Base-by-base conservation (phyloP, 768 basidiomycete genomes). In the Amanita inopinata region DNA sequence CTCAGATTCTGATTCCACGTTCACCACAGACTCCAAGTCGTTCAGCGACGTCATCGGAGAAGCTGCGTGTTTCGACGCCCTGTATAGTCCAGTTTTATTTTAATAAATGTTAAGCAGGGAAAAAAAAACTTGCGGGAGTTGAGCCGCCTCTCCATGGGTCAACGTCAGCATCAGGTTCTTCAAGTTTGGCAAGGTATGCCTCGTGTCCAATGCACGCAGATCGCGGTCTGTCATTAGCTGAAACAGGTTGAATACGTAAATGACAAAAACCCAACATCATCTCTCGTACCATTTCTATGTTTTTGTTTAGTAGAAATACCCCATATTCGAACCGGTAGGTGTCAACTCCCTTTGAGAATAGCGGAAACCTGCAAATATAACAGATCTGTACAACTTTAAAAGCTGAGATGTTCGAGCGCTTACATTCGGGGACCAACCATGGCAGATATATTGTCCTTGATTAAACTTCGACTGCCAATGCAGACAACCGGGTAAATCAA, bases 261-360 rank as follows among this genome's bases (percentile, higher is more conserved):
- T 32, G 53, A 34, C 38, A 23, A 14, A 14, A 31, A 15, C 28
- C 23, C 11, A n/a, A n/a, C 31, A 36, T 20, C 23, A 31, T 38
- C 18, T 49, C 4, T 47, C 72, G 47, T 50, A 93, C 92, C 75
- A 92, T 70, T 65, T 99, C 94, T 50, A 99, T 92, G 61, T 99
- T 73, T 62, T 98, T 99, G 66, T 99, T 99, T 23, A 98, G 69
- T 31, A 99, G 63, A 60, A 92, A 98, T 3, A 98, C 94, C 3
- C 82, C 96, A 65, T 98, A 99, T 60, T 98, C 94, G 55, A 94
- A 99, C 18, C 96, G 74, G 62, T 97, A 98, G 32, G 83, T 85
- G 57, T 98, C 96, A 45, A 97, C 93, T 3, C 93, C 92, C 63
- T 78, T 87, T 1, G 88, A 82, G 60, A 90, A 99, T 22, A 99